Evolutionary conservation across 2,329 filamentous ascomycete species (phyloP), one percentile per base, ranked within the genome.

Genomic region (Xylariaceae sp.): DNA sequence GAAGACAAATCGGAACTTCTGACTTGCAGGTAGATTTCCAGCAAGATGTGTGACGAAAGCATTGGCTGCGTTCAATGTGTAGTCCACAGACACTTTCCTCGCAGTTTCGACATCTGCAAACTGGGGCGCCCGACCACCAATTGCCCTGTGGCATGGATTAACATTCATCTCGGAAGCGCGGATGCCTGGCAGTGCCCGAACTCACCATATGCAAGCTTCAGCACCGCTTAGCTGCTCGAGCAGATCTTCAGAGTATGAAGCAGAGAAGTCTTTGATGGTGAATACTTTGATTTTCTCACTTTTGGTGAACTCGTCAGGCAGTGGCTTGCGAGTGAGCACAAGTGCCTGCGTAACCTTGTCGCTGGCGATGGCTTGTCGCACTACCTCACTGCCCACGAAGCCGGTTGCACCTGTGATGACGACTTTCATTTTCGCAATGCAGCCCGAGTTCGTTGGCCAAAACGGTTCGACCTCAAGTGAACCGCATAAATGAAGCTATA

Each of bases 141-240:
- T 68, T 11, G 68, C 65, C 72, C 71, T 75, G 45, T 40, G 35
- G 27, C 11, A 11, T 43, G 38, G 35, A 27, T 41, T 32, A 44
- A 47, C 12, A 15, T 41, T 18, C 5, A 30, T 11, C 32, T 5
- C 10, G 42, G 7, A 32, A 19, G 11, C 27, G 19, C 40, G 5
- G 11, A 22, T 6, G 14, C 19, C 18, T 7, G 5, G 22, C 17
- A 22, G 15, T 3, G 33, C n/a, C 11, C n/a, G 30, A 14, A 74
- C 73, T 36, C 77, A 84, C 85, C 85, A 88, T 22, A 88, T 74
- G 58, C 81, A 85, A 1, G 77, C 83, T 40, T 81, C 74, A 0
- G 81, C 81, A 14, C 80, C 83, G 3, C 35, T 22, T 11, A 63
- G 50, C 57, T 78, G 68, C 3, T 70, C 66, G 10, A 77, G 50